Evolutionary conservation across 31 red algal genomes (phyloP), one percentile per base, ranked within the genome.

Genomic region (Asparagopsis taxiformis): DNA sequence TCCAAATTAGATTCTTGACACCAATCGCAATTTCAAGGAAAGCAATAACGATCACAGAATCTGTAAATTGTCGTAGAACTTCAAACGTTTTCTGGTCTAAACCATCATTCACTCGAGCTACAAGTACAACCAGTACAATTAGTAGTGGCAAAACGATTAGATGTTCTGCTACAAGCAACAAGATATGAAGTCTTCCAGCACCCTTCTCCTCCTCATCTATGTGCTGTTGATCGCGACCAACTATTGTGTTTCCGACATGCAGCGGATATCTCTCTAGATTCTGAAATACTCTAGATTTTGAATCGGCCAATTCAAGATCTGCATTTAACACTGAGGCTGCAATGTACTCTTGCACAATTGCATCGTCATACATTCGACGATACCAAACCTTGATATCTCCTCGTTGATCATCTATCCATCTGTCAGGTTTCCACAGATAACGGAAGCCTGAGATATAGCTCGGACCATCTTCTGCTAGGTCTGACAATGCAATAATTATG

Each of bases 21-120:
- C 75, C 75, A 29, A 80, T 69, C 16, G 75, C 62, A 48, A 80
- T 43, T 43, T 80, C 75, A 0, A 80, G 20, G 33, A 80, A 80
- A 24, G 75, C 61, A 57, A 80, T 31, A 28, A 80, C 54, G 19
- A 69, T 68, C 0, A 41, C 62, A 13, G 26, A 50, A 31, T 80
- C 75, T 13, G 75, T 62, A 22, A 80, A 43, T 51, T 66, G 62
- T 34, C 30, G 13, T 10, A 80, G 20, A 11, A 52, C 75, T 23
- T 57, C 44, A 48, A 67, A 80, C 23, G 41, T 64, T 13, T 56
- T 20, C 11, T 43, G 26, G 51, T 80, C 75, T 1, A 80, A 38
- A 50, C 30, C 59, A 11, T 80, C 75, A 69, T 80, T 49, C 21
- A 68, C 33, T 31, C 75, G 43, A 7, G 52, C 44, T 13, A 80